Evolutionary conservation across 805 yeast genomes (phyloP).

Genomic region (Clavispora phyllophila): DNA sequence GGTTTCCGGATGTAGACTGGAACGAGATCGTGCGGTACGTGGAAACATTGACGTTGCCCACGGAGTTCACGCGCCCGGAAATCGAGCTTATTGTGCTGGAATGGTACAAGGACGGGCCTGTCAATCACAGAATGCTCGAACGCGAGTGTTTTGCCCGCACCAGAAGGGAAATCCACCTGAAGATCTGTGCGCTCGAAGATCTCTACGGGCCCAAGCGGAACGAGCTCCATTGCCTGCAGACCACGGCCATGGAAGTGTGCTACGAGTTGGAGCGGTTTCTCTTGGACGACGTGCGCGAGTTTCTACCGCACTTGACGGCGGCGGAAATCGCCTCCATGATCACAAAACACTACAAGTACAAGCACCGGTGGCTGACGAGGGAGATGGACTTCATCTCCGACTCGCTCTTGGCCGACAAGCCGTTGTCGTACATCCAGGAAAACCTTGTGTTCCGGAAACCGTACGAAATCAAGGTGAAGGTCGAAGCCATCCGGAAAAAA

Average conservation of each 20-base stretch:
- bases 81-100: conserved; percentile 12
- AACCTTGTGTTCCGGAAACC: conserved; percentile 10
- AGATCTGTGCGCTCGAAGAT: conserved; percentile 8
- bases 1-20: conserved; percentile 6
- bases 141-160: conserved; percentile 12
- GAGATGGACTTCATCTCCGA: conserved; percentile 8
- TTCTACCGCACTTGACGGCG: conserved; percentile 7
- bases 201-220: conserved; percentile 9
- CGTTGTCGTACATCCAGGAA: conserved; percentile 2
- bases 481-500: not conserved
- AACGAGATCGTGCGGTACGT: conserved; percentile 2
- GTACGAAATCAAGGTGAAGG: conserved; percentile 6
- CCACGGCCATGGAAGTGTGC: conserved; percentile 13
- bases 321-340: conserved; percentile 8
- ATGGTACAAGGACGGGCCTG: conserved; percentile 10
- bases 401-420: conserved; percentile 4
- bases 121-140: conserved; percentile 9
- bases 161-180: conserved; percentile 5
- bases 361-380: conserved; percentile 8
- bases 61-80: conserved; percentile 11
- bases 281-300: conserved; percentile 2
- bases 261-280: conserved; percentile 5
- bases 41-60: not conserved
- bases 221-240: conserved; percentile 6
- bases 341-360: conserved; percentile 8